Evolutionary conservation across 345 rosid genomes (phyloP), one percentile per base, ranked within the genome.

Genomic region (Gossypium thurberi): DNA sequence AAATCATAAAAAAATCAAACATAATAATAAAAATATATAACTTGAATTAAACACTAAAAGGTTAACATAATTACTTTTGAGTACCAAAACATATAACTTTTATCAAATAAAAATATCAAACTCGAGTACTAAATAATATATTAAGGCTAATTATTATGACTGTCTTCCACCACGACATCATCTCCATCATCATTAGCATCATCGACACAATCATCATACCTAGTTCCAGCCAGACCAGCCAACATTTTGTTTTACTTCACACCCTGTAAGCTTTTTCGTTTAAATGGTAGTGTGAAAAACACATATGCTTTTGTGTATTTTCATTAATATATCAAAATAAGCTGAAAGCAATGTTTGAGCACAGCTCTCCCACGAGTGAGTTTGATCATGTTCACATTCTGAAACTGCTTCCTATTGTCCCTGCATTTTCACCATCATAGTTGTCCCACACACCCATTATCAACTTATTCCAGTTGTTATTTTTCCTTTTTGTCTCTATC

Each of bases 381-480:
- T 50, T 50, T 14, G 21, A 48, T 26, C 21, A 50, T 68, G 44
- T 50, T 50, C 71, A 67, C 58, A 15, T 67, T 5, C 14, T 67
- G 23, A 67, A 68, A 48, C 14, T 68, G 71, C 71, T 25, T 68
- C 71, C 71, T 43, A 48, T 25, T 48, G 15, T 8, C 44, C 12
- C 7, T 25, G 58, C 58, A 68, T 8, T 50, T 48, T 50, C 58
- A 68, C 9, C 58, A 26, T 55, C 23, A 17, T 15, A 9, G 23
- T 15, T 68, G 58, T 25, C 71, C 71, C 71, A 48, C 46, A 68
- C 44, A 50, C 40, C 5, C 40, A 33, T 33, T 33, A 33, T 50
- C 7, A 50, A 68, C 46, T 50, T 48, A 48, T 48, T 67, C 71
- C 71, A 14, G 21, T 47, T 66, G 17, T 25, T 65, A 4, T 14